Percentiles rank a stretch among this genome's conserved stretches.
Conservation (phyloP, 805 yeast species). For the Metschnikowia gelsemii region DNA sequence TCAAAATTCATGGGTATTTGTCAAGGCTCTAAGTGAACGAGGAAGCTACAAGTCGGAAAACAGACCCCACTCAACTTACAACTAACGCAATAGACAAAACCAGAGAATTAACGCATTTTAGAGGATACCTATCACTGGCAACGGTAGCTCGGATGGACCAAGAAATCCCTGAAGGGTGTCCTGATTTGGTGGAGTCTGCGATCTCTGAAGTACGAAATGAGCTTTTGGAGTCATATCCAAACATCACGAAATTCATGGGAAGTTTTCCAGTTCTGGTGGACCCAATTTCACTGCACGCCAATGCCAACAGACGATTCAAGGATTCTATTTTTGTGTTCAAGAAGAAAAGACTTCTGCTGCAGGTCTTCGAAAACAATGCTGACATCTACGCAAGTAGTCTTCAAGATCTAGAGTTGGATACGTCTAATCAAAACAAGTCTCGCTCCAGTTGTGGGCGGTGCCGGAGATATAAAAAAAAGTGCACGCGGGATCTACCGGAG, state of each 20-base stretch:
- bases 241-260: slow-evolving; percentile 23
- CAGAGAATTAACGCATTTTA: background rate
- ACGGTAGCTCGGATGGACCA: background rate
- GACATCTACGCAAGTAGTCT: slow-evolving; percentile 26
- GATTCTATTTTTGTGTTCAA: slow-evolving; percentile 29
- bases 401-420: slow-evolving; percentile 22
- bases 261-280: slow-evolving; percentile 23
- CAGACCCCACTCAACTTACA: too few species aligned
- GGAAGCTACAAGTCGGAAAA: too few species aligned
- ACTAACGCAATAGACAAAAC: background rate
- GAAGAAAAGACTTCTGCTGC: slow-evolving; percentile 26
- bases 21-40: too few species aligned
- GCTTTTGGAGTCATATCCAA: slow-evolving; percentile 9
- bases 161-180: background rate
- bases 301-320: slow-evolving; percentile 9
- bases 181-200: background rate
- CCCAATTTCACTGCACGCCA: background rate
- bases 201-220: slow-evolving; percentile 2
- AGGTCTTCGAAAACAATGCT: slow-evolving; percentile 13
- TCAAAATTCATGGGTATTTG: too few species aligned
- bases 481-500: slow-evolving; percentile 33
- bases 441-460: slow-evolving; percentile 33
- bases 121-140: background rate
- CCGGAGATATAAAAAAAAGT: slow-evolving; percentile 31
- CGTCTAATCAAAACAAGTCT: slow-evolving; percentile 23